Base-by-base conservation (phyloP, 2,329 filamentous ascomycete species). In the Scortechinia acanthostroma region DNA sequence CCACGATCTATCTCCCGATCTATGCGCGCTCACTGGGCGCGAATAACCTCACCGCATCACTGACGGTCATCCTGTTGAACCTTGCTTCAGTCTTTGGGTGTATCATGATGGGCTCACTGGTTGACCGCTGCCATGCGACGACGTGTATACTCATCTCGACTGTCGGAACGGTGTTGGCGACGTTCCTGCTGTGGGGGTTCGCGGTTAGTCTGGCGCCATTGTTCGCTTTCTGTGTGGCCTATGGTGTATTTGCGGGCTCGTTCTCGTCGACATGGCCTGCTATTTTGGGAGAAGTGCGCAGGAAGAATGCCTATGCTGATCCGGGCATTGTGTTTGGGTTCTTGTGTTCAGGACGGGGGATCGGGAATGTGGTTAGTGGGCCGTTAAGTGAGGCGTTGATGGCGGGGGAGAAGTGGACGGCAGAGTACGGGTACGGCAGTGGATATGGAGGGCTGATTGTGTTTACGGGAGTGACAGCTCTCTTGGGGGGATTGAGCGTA, bases 141-240 rank as follows among this genome's bases (percentile, higher is more conserved):
- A 61, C 73, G 3, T 65, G 71, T 4, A 65, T 73, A 2, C 53
- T 67, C 2, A 66, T 79, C 2, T 76, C 72, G 0, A 69, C 70
- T 0, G 48, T 74, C 2, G 67, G 69, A 1, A 73, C 74, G 0
- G 67, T 68, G 0, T 45, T 74, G 0, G 67, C 70, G 0, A 67
- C 71, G 0, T 68, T 80, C 35, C 54, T 76, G 0, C 58, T 80
- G 21, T 80, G 77, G 77, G 77, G 76, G 0, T 54, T 79, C 15
- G 66, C 69, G 3, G 64, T 59, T 1, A 61, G 62, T 1, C 57
- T 70, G 4, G 65, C 63, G 1, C 53, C 70, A 2, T 58, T 80
- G 2, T 60, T 70, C 0, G 51, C 71, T 1, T 82, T 80, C 51
- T 66, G 71, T 3, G 55, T 78, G 2, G 58, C 68, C 1, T 82